phyloP scores from a whole-genome alignment of 1,284 basidiomycete genomes.

The Cryptococcus jaspeensis region DNA sequence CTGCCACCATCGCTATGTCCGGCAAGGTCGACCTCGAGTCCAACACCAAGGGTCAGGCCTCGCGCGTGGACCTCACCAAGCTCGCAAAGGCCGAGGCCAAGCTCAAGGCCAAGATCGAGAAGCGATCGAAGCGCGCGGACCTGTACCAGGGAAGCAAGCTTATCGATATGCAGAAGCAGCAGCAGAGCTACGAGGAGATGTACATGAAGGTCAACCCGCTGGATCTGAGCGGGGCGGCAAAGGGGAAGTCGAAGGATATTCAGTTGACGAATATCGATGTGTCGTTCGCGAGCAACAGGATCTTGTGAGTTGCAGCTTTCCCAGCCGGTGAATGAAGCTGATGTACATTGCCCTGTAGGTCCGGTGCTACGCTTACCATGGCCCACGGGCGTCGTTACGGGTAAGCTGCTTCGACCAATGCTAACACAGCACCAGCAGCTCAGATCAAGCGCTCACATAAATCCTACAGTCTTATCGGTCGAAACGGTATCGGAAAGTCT shows the following conservation, averaged over 20 bases:
- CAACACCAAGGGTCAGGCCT: constrained; percentile 90
- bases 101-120: constrained; percentile 95
- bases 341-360: neutral
- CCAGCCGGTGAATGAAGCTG: neutral
- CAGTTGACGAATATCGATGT: constrained; percentile 95
- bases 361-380: constrained; percentile 57
- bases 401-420: constrained; percentile 17
- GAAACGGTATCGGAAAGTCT: constrained; percentile 91
- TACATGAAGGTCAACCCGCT: constrained; percentile 99
- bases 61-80: constrained; percentile 95
- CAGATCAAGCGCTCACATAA: constrained; percentile 16
- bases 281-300: constrained; percentile 89
- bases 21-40: constrained; percentile 91
- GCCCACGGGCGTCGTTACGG: constrained; percentile 87
- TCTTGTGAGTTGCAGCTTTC: constrained; percentile 59
- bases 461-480: constrained; percentile 57
- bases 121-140: constrained; percentile 68
- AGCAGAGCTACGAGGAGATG: constrained; percentile 97
- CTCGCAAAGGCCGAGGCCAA: constrained; percentile 99
- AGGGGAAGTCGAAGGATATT: constrained; percentile 94
- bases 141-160: constrained; percentile 96
- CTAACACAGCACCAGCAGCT: neutral
- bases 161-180: constrained; percentile 86
- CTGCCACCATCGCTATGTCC: constrained; percentile 75
- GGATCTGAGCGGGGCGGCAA: constrained; percentile 72